Percentiles rank a stretch among this genome's conserved stretches.
phyloP scores from a whole-genome alignment of 306 rosid species.

The Abrus precatorius region DNA sequence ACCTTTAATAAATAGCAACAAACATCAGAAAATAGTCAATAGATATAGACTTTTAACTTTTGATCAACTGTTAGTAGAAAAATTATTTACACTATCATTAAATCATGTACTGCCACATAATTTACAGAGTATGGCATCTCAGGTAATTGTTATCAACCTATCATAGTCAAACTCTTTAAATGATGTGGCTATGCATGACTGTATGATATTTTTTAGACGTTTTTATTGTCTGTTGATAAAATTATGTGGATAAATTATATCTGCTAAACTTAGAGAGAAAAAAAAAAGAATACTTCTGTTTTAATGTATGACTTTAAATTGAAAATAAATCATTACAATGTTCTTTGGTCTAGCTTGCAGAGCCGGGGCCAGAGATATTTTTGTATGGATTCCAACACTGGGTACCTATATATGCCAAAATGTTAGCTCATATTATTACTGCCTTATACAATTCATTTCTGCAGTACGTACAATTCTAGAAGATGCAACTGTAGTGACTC shows the following conservation, averaged over 20 bases:
- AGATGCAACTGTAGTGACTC: constrained; percentile 95
- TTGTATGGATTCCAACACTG: constrained; percentile 83
- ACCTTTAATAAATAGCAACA: constrained; percentile 60
- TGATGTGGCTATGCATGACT: constrained; percentile 34
- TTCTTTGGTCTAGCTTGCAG: constrained; percentile 96
- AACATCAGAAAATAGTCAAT: constrained; percentile 32
- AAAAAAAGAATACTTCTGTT: constrained; percentile 3
- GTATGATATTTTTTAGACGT: background rate
- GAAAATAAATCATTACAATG: constrained; percentile 64
- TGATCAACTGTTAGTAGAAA: constrained; percentile 1
- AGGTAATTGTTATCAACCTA: background rate
- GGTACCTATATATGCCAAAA: constrained; percentile 71
- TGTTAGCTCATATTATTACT: constrained; percentile 41
- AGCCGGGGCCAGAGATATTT: constrained; percentile 95
- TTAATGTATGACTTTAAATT: constrained; percentile 6
- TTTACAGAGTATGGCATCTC: background rate
- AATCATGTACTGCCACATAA: constrained; percentile 30
- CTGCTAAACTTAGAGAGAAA: background rate
- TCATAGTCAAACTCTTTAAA: constrained; percentile 27
- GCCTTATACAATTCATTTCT: constrained; percentile 27
- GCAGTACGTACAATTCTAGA: constrained; percentile 78
- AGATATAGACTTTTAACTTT: constrained; percentile 2
- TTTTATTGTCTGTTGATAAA: constrained; percentile 13
- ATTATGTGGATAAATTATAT: background rate
- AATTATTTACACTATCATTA: constrained; percentile 2